Conservation (phyloP, 306 rosid genomes). For the Quercus rubra region DNA sequence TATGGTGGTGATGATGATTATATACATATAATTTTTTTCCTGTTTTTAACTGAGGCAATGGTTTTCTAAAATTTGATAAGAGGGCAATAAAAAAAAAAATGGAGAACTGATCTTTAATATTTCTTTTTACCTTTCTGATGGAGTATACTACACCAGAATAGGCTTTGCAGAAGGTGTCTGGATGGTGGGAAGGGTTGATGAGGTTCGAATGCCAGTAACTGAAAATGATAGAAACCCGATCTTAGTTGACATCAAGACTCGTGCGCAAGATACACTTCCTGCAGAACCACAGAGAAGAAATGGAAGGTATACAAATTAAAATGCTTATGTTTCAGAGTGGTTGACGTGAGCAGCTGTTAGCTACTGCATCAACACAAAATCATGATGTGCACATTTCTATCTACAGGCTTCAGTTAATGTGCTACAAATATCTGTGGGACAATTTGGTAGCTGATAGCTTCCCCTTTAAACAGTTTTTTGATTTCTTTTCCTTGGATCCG, state of each 20-base stretch:
- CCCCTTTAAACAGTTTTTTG: constrained; percentile 45
- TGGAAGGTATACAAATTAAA: constrained; percentile 52
- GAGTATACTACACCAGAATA: constrained; percentile 40
- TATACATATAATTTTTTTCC: neutral
- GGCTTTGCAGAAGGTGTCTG: constrained; percentile 56
- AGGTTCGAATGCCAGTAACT: constrained; percentile 57
- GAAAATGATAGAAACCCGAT: constrained; percentile 43
- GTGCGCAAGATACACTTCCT: constrained; percentile 56
- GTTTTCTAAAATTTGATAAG: neutral
- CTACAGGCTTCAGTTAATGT: constrained; percentile 88
- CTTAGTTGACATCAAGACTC: constrained; percentile 78
- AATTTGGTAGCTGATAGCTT: constrained; percentile 44
- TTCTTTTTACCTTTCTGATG: neutral
- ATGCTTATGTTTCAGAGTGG: neutral
- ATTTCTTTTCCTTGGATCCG: constrained; percentile 57
- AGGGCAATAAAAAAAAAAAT: neutral
- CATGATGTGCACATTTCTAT: neutral
- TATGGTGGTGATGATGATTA: no score
- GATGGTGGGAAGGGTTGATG: constrained; percentile 83
- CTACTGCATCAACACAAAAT: constrained; percentile 12
- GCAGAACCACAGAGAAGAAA: constrained; percentile 77
- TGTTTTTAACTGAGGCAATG: neutral
- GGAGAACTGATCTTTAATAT: constrained; percentile 8
- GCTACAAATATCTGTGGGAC: constrained; percentile 85
- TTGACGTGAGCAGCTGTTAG: neutral